Conservation (phyloP, 1,284 basidiomycete species). For the Malassezia japonica region DNA sequence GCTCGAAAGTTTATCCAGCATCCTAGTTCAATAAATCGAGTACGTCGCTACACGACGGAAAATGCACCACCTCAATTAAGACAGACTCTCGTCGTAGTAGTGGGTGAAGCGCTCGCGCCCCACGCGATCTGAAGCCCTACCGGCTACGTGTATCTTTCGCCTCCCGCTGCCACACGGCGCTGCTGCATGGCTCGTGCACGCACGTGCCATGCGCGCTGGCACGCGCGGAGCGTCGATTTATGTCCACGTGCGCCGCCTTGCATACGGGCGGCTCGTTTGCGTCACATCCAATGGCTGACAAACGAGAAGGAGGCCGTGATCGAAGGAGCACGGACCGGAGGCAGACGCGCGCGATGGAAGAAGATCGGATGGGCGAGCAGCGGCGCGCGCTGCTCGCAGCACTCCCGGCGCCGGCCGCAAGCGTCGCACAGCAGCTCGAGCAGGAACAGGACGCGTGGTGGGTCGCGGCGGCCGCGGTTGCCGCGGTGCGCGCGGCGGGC, state of each 20-base stretch:
- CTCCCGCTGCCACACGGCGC: not conserved
- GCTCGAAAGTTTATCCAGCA: constrained; percentile 4
- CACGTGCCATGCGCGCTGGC: constrained; percentile 14
- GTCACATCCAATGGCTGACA: no score
- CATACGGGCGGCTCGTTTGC: not conserved
- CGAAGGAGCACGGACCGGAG: not conserved
- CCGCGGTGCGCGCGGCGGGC: constrained; percentile 10
- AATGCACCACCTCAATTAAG: no score
- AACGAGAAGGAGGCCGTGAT: not conserved
- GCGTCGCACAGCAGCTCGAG: not conserved
- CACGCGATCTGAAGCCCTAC: no score
- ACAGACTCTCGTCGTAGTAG: no score
- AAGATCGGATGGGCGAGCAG: not conserved
- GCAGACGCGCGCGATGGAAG: constrained; percentile 5
- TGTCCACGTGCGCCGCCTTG: not conserved
- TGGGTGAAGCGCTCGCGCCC: no score
- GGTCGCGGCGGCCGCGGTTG: constrained; percentile 8
- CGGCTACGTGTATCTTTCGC: not conserved
- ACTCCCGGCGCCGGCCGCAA: constrained; percentile 6
- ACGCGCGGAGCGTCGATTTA: not conserved
- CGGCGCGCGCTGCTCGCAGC: not conserved
- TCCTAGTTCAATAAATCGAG: not conserved
- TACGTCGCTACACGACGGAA: no score
- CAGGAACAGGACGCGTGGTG: constrained; percentile 11
- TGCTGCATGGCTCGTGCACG: constrained; percentile 9